A percentile compares a stretch with the other conserved stretches of the same genome.
Conservation (phyloP, 371 early-diverging fungal genomes). For the Amoeboradix gromovi region DNA sequence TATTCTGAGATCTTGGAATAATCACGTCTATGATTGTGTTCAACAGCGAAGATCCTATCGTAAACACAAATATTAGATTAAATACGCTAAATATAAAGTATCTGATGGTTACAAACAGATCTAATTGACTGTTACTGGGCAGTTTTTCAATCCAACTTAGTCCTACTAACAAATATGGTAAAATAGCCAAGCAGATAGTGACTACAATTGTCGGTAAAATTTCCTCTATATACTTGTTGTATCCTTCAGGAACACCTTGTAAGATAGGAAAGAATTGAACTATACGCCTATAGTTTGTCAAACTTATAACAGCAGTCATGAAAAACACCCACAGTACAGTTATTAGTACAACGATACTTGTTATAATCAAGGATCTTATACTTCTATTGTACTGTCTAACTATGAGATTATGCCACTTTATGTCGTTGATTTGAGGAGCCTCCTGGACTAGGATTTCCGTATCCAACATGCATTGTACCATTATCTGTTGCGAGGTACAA, state of each 20-base stretch:
- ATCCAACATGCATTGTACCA: neutral
- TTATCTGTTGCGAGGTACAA: neutral
- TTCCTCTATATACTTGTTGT: neutral
- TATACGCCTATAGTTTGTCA: neutral
- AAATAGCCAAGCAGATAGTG: neutral
- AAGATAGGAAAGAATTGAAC: neutral
- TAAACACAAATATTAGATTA: slow-evolving; percentile 58
- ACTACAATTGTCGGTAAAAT: neutral
- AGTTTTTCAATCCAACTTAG: neutral
- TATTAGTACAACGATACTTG: neutral
- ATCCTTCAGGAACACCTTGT: neutral
- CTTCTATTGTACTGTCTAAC: neutral
- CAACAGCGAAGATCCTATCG: slow-evolving; percentile 41
- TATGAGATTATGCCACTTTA: neutral
- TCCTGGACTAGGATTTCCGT: neutral
- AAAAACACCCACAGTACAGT: neutral
- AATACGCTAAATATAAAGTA: slow-evolving; percentile 58
- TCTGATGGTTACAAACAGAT: slow-evolving; percentile 21
- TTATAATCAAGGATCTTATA: neutral
- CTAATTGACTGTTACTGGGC: neutral
- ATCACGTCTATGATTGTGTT: slow-evolving; percentile 33
- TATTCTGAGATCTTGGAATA: too few species aligned
- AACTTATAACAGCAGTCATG: neutral
- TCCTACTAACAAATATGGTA: neutral
- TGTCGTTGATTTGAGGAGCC: neutral